A percentile compares a stretch with the other conserved stretches of the same genome.
These are phyloP conservation scores for Oldenlandia corymbosa DNA, from an alignment of 257 asterid genomes.

Conservation along the genomic window DNA sequence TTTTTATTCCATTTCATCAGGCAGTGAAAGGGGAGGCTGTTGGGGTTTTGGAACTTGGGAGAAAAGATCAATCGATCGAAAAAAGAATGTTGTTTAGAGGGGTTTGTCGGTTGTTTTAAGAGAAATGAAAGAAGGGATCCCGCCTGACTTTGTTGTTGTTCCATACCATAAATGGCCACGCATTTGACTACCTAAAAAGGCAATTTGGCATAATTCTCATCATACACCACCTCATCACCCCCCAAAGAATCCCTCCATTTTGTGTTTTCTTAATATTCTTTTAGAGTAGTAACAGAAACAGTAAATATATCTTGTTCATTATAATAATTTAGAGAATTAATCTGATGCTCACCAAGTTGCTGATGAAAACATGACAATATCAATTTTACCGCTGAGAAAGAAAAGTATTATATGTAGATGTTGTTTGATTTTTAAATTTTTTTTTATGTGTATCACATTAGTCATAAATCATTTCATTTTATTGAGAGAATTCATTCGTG, in stretches of 20 bases:
- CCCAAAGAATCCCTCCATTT: neutral
- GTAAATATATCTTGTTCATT: too few species aligned
- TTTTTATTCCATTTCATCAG: too few species aligned
- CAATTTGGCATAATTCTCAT: slow-evolving; percentile 26
- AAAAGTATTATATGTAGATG: too few species aligned
- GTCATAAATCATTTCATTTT: too few species aligned
- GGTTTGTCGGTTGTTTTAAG: slow-evolving; percentile 47
- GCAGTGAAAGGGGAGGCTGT: neutral
- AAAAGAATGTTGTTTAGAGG: too few species aligned
- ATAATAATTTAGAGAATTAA: too few species aligned
- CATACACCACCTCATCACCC: slow-evolving; percentile 3
- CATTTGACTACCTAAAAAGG: slow-evolving; percentile 59
- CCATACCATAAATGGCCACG: slow-evolving; percentile 47
- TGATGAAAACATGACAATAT: too few species aligned
- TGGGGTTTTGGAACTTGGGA: slow-evolving; percentile 1
- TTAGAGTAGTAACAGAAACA: too few species aligned
- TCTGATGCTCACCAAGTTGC: too few species aligned
- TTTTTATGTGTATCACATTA: neutral
- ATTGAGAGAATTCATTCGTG: too few species aligned
- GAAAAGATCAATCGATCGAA: slow-evolving; percentile 21
- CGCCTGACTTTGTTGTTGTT: slow-evolving; percentile 36
- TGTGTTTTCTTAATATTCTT: too few species aligned
- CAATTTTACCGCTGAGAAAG: too few species aligned
- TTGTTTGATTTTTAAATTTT: neutral
- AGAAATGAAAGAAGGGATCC: slow-evolving; percentile 29